A percentile compares a stretch with the other conserved stretches of the same genome.
Evolutionary conservation across 345 rosid species (phyloP).

Genomic region (Arabidopsis suecica): DNA sequence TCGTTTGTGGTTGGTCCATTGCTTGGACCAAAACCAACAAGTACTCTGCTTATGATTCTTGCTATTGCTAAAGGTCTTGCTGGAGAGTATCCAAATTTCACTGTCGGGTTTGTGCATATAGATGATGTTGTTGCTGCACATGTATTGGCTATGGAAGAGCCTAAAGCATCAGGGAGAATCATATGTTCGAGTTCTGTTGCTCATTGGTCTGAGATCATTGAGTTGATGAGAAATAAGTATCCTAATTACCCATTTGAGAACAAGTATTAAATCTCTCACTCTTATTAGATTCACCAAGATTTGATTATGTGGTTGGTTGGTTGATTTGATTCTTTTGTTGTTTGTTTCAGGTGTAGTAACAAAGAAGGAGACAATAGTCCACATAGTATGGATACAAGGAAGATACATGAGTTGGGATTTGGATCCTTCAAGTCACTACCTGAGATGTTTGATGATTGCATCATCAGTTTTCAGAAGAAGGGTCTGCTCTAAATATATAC

Average conservation of each 20-base stretch:
- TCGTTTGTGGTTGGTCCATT: slow-evolving; percentile 86
- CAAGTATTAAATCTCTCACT: slow-evolving; percentile 4
- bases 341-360: slow-evolving; percentile 55
- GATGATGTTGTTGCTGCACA: slow-evolving; percentile 81
- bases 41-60: slow-evolving; percentile 63
- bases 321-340: neutral
- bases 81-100: slow-evolving; percentile 75
- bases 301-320: neutral
- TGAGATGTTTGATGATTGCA: slow-evolving; percentile 87
- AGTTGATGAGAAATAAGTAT: slow-evolving; percentile 71
- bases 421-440: slow-evolving; percentile 61
- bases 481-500: slow-evolving; percentile 57
- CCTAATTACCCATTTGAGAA: slow-evolving; percentile 51
- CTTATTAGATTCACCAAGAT: neutral
- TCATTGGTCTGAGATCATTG: slow-evolving; percentile 76
- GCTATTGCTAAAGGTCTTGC: slow-evolving; percentile 62
- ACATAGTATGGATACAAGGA: slow-evolving; percentile 82
- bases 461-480: slow-evolving; percentile 73
- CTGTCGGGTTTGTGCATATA: slow-evolving; percentile 82
- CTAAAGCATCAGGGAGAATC: slow-evolving; percentile 72
- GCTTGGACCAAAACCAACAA: slow-evolving; percentile 84
- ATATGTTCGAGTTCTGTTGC: slow-evolving; percentile 77
- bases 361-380: slow-evolving; percentile 66
- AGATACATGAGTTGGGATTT: slow-evolving; percentile 65
- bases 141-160: slow-evolving; percentile 77